These are phyloP conservation scores for Naganishia antarctica DNA, from an alignment of 768 basidiomycete genomes.

Conservation along the genomic window DNA sequence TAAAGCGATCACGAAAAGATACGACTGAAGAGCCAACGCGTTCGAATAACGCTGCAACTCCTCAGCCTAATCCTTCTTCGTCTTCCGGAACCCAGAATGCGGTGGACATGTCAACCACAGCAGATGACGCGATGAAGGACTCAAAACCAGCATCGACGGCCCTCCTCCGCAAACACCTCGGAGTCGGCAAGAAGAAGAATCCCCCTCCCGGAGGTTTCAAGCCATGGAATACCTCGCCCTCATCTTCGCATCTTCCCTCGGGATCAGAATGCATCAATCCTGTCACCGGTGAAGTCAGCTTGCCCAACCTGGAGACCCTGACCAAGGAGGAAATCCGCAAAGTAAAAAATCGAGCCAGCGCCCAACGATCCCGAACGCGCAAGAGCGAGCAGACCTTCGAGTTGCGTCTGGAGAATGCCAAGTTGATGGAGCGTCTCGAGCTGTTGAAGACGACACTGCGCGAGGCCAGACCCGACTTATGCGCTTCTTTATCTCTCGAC, in stretches of 20 bases:
- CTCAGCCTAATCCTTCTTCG: too few species aligned
- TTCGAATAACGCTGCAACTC: neutral
- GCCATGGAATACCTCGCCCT: conserved; percentile 30
- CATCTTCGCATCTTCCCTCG: conserved; percentile 29
- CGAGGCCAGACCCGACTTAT: conserved; percentile 5
- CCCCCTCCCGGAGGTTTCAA: conserved; percentile 27
- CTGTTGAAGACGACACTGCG: conserved; percentile 7
- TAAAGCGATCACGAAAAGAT: neutral
- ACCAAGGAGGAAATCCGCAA: conserved; percentile 32
- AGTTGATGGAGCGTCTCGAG: conserved; percentile 25
- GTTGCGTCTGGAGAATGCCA: conserved; percentile 23
- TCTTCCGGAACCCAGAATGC: neutral
- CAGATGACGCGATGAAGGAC: neutral
- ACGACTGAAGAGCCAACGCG: neutral
- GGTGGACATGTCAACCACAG: too few species aligned
- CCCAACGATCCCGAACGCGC: conserved; percentile 25
- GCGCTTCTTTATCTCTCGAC: conserved; percentile 8
- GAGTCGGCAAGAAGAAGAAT: conserved; percentile 23
- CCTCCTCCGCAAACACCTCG: neutral
- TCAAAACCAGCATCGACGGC: neutral
- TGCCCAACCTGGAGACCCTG: conserved; percentile 26
- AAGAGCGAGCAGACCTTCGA: conserved; percentile 24
- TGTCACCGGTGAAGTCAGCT: conserved; percentile 29
- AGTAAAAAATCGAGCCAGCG: conserved; percentile 30
- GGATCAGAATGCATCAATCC: conserved; percentile 30